A percentile compares a stretch with the other conserved stretches of the same genome.
phyloP scores from a whole-genome alignment of 2,329 filamentous ascomycete species.

The Cryphonectria naterciae region DNA sequence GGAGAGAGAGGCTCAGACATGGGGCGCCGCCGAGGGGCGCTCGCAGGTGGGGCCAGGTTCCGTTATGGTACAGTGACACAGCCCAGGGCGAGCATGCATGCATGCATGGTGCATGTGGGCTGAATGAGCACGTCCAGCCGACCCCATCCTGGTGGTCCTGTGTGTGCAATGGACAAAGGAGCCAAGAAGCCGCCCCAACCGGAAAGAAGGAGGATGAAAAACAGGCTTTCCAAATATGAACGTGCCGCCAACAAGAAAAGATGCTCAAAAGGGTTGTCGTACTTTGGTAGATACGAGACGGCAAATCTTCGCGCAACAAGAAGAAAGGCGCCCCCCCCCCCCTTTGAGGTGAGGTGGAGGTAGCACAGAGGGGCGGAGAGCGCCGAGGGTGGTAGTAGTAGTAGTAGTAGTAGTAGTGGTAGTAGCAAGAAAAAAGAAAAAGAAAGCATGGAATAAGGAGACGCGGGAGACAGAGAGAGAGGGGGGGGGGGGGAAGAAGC shows the following conservation, averaged over 20 bases:
- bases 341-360: not conserved
- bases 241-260: not conserved
- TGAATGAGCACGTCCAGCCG: not conserved
- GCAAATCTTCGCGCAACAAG: not conserved
- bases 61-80: not conserved
- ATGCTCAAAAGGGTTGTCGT: not conserved
- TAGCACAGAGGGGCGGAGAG: not conserved
- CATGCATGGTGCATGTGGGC: not conserved
- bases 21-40: not conserved
- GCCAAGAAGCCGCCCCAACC: not conserved
- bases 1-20: not conserved
- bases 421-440: not conserved
- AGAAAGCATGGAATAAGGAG: no score
- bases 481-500: no score
- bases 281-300: not conserved
- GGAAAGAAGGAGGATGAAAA: not conserved
- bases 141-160: not conserved
- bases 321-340: not conserved
- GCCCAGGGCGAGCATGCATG: not conserved
- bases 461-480: no score
- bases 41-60: not conserved
- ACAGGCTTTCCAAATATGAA: not conserved
- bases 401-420: not conserved
- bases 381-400: not conserved
- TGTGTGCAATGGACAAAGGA: constrained; percentile 3